Evolutionary conservation across 768 basidiomycete genomes (phyloP).

Genomic region (Cantharellus anzutake): DNA sequence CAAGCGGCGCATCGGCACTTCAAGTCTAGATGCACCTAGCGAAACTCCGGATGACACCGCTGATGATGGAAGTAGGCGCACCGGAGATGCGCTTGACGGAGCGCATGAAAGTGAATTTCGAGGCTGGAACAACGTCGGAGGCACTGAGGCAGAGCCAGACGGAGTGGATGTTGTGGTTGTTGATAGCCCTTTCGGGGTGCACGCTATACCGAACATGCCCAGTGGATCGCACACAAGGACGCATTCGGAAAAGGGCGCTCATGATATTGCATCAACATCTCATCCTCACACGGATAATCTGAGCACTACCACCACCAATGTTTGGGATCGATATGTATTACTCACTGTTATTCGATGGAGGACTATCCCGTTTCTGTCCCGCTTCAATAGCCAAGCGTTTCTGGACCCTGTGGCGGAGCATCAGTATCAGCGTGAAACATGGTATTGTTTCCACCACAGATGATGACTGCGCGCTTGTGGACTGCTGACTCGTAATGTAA

Average conservation of each 20-base stretch:
- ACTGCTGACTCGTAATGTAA: no score
- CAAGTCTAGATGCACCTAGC: background rate
- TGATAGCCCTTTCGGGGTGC: conserved; percentile 4
- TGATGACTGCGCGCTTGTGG: no score
- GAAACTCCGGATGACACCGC: background rate
- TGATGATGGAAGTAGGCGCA: background rate
- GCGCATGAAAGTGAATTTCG: background rate
- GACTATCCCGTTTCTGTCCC: background rate
- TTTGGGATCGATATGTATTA: background rate
- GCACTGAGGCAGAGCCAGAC: background rate
- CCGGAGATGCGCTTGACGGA: background rate
- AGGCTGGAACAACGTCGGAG: background rate
- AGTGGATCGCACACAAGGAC: background rate
- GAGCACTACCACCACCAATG: background rate
- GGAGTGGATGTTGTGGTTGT: conserved; percentile 7
- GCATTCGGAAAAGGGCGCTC: background rate
- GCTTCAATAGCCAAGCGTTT: conserved; percentile 3
- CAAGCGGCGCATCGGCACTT: background rate
- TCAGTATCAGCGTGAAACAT: conserved; percentile 5
- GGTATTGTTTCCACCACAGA: background rate
- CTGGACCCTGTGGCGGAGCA: background rate
- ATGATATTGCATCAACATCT: background rate
- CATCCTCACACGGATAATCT: background rate
- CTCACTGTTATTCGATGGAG: background rate
- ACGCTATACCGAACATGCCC: background rate